These are phyloP conservation scores for Peniophora sp. DNA, from an alignment of 1,284 basidiomycete species.

Conservation along the genomic window DNA sequence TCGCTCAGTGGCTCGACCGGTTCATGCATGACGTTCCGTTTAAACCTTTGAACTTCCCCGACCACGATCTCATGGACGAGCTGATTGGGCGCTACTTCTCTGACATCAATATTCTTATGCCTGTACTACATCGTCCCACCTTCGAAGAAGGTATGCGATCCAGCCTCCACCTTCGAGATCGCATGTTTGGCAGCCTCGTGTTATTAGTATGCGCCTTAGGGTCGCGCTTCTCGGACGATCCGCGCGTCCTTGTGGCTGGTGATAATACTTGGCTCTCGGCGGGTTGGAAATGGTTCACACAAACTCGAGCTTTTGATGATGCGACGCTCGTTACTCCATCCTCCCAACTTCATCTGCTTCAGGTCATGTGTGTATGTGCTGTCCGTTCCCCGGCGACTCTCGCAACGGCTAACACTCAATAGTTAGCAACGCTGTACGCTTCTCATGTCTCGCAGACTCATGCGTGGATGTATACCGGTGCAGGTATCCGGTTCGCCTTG, in stretches of 20 bases:
- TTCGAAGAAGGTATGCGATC: constrained; percentile 33
- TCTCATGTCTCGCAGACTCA: constrained; percentile 42
- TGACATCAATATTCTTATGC: constrained; percentile 30
- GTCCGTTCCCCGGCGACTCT: constrained; percentile 1
- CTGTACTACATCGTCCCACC: constrained; percentile 41
- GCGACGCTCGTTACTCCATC: constrained; percentile 43
- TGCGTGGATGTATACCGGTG: constrained; percentile 63
- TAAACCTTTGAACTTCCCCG: constrained; percentile 21
- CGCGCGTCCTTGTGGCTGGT: constrained; percentile 43
- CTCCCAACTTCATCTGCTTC: constrained; percentile 64
- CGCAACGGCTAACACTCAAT: constrained; percentile 1
- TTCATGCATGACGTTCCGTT: not conserved
- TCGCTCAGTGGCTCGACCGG: not conserved
- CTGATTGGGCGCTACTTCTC: constrained; percentile 45
- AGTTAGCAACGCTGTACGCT: constrained; percentile 17
- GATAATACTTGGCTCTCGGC: constrained; percentile 39
- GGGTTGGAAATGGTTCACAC: constrained; percentile 73
- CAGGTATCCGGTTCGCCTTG: constrained; percentile 61
- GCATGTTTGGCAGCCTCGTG: constrained; percentile 39
- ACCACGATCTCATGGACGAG: constrained; percentile 26
- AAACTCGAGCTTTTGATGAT: constrained; percentile 35
- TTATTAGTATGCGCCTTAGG: constrained; percentile 47
- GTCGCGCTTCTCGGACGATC: constrained; percentile 42
- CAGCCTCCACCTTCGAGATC: constrained; percentile 32
- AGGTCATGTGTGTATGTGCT: constrained; percentile 40